Percentiles rank a stretch among this genome's conserved stretches.
phyloP scores from a whole-genome alignment of 108 stramenopile genomes.

The Schizochytrium sp. region DNA sequence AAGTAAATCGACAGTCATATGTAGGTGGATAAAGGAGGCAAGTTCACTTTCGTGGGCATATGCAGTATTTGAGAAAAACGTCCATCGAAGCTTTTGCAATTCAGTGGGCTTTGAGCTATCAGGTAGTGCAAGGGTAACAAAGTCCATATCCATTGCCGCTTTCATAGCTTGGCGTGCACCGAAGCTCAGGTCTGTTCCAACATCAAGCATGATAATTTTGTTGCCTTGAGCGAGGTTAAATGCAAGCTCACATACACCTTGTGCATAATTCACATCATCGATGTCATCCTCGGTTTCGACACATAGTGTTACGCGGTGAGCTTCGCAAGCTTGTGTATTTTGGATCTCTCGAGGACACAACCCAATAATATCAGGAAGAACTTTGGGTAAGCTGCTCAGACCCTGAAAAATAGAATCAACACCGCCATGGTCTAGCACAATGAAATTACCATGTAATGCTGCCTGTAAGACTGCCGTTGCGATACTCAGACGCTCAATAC shows the following conservation, averaged over 20 bases:
- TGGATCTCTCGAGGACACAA: too few relatives aligned
- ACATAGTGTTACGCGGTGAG: neutral
- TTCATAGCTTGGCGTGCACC: neutral
- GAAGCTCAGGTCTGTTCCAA: neutral
- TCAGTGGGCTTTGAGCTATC: neutral
- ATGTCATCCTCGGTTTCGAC: neutral
- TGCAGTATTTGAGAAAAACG: neutral
- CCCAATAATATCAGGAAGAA: neutral
- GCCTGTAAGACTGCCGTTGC: slow-evolving; percentile 11
- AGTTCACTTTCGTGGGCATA: slow-evolving; percentile 4
- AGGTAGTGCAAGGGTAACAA: neutral
- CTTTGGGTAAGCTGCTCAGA: neutral
- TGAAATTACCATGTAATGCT: neutral
- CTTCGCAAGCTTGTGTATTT: neutral
- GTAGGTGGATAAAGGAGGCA: neutral
- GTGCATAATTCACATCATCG: neutral
- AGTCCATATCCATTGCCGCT: neutral
- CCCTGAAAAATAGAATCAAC: neutral
- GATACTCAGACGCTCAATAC: slow-evolving; percentile 24
- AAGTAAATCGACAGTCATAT: neutral
- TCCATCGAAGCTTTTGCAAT: neutral
- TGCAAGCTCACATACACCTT: neutral
- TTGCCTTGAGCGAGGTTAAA: neutral
- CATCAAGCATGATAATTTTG: neutral
- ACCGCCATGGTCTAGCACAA: neutral